Evolutionary conservation across 140 eudicot genomes (phyloP).

Genomic region (Flaveria floridana): DNA sequence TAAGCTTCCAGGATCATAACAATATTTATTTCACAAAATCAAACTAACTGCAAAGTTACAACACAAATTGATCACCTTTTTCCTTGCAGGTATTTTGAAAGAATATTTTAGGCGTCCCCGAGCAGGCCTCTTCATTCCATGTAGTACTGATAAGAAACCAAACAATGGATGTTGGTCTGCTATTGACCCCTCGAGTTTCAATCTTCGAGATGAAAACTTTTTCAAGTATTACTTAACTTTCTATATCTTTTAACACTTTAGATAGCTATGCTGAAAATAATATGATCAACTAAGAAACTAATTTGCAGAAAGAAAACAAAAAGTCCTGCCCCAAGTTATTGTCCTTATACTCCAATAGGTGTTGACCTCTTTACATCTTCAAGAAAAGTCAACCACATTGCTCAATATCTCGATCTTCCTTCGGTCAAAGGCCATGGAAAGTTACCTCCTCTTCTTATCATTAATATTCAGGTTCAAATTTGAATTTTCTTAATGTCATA

Average conservation of each 20-base stretch:
- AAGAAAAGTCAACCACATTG: slow-evolving; percentile 81
- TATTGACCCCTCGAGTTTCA: slow-evolving; percentile 63
- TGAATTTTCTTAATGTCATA: slow-evolving; percentile 11
- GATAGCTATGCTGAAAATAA: not conserved
- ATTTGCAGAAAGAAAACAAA: slow-evolving; percentile 74
- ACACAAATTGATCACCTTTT: slow-evolving; percentile 1
- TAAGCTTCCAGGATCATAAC: not conserved
- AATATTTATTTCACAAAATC: slow-evolving; percentile 7
- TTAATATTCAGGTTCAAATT: slow-evolving; percentile 67
- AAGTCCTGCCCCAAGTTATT: slow-evolving; percentile 56
- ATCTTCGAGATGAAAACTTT: slow-evolving; percentile 60
- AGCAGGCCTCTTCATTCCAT: slow-evolving; percentile 62
- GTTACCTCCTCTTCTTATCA: slow-evolving; percentile 60
- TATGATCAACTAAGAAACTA: slow-evolving; percentile 6
- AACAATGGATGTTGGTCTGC: slow-evolving; percentile 68
- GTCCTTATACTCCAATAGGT: slow-evolving; percentile 73
- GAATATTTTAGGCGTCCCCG: slow-evolving; percentile 54
- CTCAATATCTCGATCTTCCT: slow-evolving; percentile 82
- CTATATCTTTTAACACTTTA: not conserved
- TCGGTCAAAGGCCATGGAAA: slow-evolving; percentile 39
- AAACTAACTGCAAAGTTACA: not conserved
- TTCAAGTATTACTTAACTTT: slow-evolving; percentile 48
- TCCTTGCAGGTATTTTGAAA: slow-evolving; percentile 49
- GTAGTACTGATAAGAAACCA: slow-evolving; percentile 50
- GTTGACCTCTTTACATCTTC: slow-evolving; percentile 62